Conservation (phyloP, 306 rosid genomes). For the Cucumis cinereus region DNA sequence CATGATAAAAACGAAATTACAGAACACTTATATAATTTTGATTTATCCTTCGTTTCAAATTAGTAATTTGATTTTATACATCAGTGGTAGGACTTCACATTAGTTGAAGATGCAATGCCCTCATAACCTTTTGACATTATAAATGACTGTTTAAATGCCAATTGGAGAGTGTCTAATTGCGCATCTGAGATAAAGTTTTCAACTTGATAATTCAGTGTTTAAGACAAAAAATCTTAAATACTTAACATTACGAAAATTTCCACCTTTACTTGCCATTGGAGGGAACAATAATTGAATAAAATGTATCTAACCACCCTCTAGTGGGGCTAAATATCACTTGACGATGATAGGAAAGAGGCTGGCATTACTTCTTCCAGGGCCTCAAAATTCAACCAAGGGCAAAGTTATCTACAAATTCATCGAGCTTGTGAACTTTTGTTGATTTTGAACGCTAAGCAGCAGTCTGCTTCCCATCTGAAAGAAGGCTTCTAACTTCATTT, state of each 20-base stretch:
- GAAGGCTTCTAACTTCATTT: slow-evolving; percentile 58
- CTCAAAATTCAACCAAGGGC: too few relatives aligned
- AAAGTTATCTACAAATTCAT: background rate
- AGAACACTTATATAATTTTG: background rate
- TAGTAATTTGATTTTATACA: background rate
- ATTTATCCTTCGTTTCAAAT: background rate
- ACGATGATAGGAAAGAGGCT: background rate
- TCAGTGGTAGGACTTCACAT: background rate
- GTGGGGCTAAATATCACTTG: background rate
- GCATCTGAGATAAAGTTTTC: too few relatives aligned
- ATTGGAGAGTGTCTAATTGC: background rate
- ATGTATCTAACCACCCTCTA: background rate
- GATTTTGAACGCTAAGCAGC: background rate
- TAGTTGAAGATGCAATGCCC: background rate
- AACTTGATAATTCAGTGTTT: too few relatives aligned
- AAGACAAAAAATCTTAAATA: too few relatives aligned
- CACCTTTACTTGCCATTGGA: background rate
- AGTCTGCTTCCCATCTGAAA: slow-evolving; percentile 32
- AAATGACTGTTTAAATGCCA: background rate
- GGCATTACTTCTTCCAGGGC: background rate
- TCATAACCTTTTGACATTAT: background rate
- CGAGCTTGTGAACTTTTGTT: background rate
- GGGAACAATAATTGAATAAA: background rate
- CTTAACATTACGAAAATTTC: too few relatives aligned
- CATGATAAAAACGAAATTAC: background rate